phyloP scores from a whole-genome alignment of 2,329 filamentous ascomycete genomes.

The Helotiales sp. region DNA sequence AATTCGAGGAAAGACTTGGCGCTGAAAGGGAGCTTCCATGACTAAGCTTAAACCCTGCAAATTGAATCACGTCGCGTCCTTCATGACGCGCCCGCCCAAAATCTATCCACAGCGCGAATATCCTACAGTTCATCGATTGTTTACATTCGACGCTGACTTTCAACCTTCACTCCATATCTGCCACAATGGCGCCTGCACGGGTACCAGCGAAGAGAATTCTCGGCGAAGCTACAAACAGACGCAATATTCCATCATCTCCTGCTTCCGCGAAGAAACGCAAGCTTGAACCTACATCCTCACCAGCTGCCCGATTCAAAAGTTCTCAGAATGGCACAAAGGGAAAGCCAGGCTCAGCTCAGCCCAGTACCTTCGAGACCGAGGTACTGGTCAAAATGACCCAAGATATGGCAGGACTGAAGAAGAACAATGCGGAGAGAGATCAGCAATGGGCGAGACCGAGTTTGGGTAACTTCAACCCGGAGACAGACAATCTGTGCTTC shows the following conservation, averaged over 20 bases:
- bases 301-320: slow-evolving; percentile 58
- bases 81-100: slow-evolving; percentile 6
- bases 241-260: slow-evolving; percentile 59
- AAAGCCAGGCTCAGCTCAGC: slow-evolving; percentile 70
- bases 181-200: slow-evolving; percentile 38
- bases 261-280: slow-evolving; percentile 73
- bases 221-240: slow-evolving; percentile 64
- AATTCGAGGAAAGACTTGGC: background rate
- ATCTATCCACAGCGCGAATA: background rate
- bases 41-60: background rate
- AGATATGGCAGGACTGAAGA: slow-evolving; percentile 82
- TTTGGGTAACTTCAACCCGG: slow-evolving; percentile 60
- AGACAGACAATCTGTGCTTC: slow-evolving; percentile 74
- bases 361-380: slow-evolving; percentile 88
- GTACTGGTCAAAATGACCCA: slow-evolving; percentile 95
- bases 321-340: slow-evolving; percentile 63
- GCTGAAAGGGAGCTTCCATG: background rate
- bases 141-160: background rate
- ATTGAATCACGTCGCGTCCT: slow-evolving; percentile 16
- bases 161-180: background rate
- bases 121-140: background rate
- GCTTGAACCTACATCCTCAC: slow-evolving; percentile 63
- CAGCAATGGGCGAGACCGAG: slow-evolving; percentile 81
- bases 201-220: slow-evolving; percentile 73
- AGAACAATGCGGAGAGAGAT: slow-evolving; percentile 87